Evolutionary conservation across 192 early-diverging fungal genomes (phyloP).

Genomic region (Coemansia erecta): DNA sequence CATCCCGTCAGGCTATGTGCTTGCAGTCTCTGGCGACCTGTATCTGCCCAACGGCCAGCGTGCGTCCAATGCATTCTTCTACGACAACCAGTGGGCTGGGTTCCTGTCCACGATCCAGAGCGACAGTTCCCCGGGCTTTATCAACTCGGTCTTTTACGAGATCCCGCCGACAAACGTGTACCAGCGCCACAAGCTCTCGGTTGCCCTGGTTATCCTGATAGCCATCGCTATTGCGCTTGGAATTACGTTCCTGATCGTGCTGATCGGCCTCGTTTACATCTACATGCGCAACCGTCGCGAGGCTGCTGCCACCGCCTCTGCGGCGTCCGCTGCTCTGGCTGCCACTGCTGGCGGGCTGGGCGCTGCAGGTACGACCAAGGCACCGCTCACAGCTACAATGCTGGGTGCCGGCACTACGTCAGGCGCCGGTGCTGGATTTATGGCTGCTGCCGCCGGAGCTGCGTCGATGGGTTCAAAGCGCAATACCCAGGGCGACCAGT

Average conservation of each 20-base stretch:
- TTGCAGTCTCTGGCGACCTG: constrained; percentile 43
- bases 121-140: constrained; percentile 34
- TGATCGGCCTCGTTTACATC: constrained; percentile 57
- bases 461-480: constrained; percentile 18
- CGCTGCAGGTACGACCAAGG: constrained; percentile 28
- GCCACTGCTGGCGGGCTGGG: constrained; percentile 22
- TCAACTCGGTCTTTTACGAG: constrained; percentile 46
- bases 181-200: constrained; percentile 44
- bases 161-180: constrained; percentile 51
- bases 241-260: constrained; percentile 63
- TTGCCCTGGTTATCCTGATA: constrained; percentile 66
- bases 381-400: constrained; percentile 12
- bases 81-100: constrained; percentile 43
- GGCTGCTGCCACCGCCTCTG: constrained; percentile 47
- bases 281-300: constrained; percentile 57
- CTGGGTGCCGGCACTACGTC: neutral
- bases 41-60: constrained; percentile 23
- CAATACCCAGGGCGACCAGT: constrained; percentile 10
- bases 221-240: constrained; percentile 67
- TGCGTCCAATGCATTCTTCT: constrained; percentile 47
- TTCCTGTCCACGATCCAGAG: constrained; percentile 49
- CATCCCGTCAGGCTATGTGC: constrained; percentile 38
- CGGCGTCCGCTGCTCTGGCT: constrained; percentile 50
- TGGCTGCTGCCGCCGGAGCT: constrained; percentile 22
- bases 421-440: constrained; percentile 12